Evolutionary conservation across 176 grass and related monocot species (phyloP), one percentile per base, ranked within the genome.

Genomic region (Zoysia pacifica): DNA sequence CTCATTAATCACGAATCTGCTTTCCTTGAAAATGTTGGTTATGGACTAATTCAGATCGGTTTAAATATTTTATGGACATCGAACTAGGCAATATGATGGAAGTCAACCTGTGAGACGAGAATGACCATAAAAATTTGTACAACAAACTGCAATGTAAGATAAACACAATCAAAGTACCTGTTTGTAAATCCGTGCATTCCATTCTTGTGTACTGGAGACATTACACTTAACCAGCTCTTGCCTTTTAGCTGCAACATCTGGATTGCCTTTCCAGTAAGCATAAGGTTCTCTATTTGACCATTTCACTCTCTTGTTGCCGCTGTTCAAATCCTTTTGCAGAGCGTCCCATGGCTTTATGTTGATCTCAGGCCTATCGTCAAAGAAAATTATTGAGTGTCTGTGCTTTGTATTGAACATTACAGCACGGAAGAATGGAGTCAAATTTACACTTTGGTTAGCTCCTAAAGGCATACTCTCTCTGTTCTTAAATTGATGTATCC

Each of bases 221-320:
- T 94, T 94, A 69, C 92, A 94, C 58, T 87, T 86, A 61, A 91
- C 83, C 13, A 94, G 92, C 44, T 89, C 87, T 56, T 87, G 77
- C 65, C 92, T 83, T 66, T 11, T 85, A 43, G 47, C 46, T 47
- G 88, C 86, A 55, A 93, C 91, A 52, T 82, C 85, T 36, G 93
- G 90, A 72, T 97, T 94, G 51, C 89, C 94, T 79, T 90, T 97
- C 91, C 91, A 97, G 54, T 91, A 97, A 41, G 94, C 94, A 69
- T 88, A 94, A 46, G 94, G 94, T 79, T 91, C 56, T 83, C 91
- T 85, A 49, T 91, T 37, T 41, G 67, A 79, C 91, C 91, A 97
- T 39, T 67, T 91, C 60, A 86, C 82, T 61, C 39, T 91, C 48
- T 36, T 85, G 49, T 87, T 94, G 39, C 87, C 89, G 10, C 35